Percentiles rank a stretch among this genome's conserved stretches.
phyloP scores from a whole-genome alignment of 495 filamentous ascomycete species.

The Trichoderma erinaceum region DNA sequence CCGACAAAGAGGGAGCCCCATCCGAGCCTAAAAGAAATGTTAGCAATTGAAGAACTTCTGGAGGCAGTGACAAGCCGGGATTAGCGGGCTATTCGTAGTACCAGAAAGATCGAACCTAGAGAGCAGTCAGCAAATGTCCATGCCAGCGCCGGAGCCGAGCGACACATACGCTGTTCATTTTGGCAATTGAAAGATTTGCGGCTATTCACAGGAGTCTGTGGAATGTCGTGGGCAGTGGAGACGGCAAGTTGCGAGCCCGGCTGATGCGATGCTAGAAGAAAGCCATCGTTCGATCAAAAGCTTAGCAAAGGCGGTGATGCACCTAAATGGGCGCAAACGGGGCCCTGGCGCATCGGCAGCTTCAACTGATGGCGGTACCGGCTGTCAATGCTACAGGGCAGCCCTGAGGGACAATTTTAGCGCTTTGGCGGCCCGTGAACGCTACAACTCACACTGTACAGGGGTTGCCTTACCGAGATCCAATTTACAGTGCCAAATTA shows the following conservation, averaged over 20 bases:
- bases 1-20: conserved; percentile 81
- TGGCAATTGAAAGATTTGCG: not conserved
- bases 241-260: not conserved
- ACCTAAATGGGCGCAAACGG: not conserved
- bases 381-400: not conserved
- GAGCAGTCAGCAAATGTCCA: conserved; percentile 20
- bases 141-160: not conserved
- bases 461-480: conserved; percentile 5
- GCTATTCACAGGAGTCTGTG: not conserved
- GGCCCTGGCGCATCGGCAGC: not conserved
- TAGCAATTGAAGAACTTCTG: not conserved
- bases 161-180: conserved; percentile 35
- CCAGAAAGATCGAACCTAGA: conserved; percentile 59
- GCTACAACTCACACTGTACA: conserved; percentile 9
- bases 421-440: not conserved
- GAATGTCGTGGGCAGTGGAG: not conserved
- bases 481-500: conserved; percentile 6
- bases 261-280: not conserved
- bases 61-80: conserved; percentile 3
- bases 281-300: conserved; percentile 7
- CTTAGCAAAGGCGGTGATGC: conserved; percentile 7
- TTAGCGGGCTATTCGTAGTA: conserved; percentile 25
- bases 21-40: conserved; percentile 53
- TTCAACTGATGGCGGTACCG: not conserved
- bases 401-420: not conserved